A percentile compares a stretch with the other conserved stretches of the same genome.
phyloP scores from a whole-genome alignment of 2,329 filamentous ascomycete genomes.

The Stylonectria norvegica region DNA sequence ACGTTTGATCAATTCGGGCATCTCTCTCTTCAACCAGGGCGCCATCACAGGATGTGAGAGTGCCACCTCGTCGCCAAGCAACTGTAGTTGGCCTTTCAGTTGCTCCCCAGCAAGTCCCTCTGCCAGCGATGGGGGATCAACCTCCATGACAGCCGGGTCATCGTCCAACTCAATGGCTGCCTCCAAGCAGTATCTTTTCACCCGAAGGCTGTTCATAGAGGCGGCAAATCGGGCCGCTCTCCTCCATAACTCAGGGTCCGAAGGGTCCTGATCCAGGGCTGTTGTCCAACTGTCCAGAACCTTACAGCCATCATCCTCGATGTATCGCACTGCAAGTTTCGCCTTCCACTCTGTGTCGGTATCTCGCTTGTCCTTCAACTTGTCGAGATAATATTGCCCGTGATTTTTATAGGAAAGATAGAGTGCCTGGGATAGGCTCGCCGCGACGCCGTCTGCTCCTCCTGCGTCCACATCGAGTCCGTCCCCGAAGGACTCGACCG shows the following conservation, averaged over 20 bases:
- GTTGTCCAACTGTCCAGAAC: slow-evolving; percentile 56
- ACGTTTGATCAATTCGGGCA: slow-evolving; percentile 50
- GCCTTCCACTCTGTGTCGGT: slow-evolving; percentile 51
- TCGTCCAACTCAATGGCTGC: slow-evolving; percentile 66
- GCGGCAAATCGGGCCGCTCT: slow-evolving; percentile 56
- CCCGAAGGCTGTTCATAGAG: slow-evolving; percentile 53
- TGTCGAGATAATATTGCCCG: slow-evolving; percentile 85
- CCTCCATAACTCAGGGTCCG: slow-evolving; percentile 65
- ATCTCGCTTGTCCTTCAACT: slow-evolving; percentile 31
- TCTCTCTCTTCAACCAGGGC: slow-evolving; percentile 51
- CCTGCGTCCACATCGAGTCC: slow-evolving; percentile 55
- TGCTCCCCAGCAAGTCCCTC: slow-evolving; percentile 63
- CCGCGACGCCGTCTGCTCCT: slow-evolving; percentile 70
- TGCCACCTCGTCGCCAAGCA: slow-evolving; percentile 54
- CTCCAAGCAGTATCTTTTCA: slow-evolving; percentile 61
- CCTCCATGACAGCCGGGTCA: slow-evolving; percentile 59
- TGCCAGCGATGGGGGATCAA: slow-evolving; percentile 60
- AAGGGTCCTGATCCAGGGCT: slow-evolving; percentile 62
- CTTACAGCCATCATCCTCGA: slow-evolving; percentile 36
- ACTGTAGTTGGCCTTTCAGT: slow-evolving; percentile 51
- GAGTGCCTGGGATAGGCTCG: slow-evolving; percentile 80
- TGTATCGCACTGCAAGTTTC: slow-evolving; percentile 26
- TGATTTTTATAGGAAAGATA: slow-evolving; percentile 95
- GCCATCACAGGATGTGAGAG: slow-evolving; percentile 59
- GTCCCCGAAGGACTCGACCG: slow-evolving; percentile 47